Percentiles rank a stretch among this genome's conserved stretches.
These are phyloP conservation scores for Dryas alaskensis DNA, from an alignment of 306 rosid genomes.

Conservation along the genomic window DNA sequence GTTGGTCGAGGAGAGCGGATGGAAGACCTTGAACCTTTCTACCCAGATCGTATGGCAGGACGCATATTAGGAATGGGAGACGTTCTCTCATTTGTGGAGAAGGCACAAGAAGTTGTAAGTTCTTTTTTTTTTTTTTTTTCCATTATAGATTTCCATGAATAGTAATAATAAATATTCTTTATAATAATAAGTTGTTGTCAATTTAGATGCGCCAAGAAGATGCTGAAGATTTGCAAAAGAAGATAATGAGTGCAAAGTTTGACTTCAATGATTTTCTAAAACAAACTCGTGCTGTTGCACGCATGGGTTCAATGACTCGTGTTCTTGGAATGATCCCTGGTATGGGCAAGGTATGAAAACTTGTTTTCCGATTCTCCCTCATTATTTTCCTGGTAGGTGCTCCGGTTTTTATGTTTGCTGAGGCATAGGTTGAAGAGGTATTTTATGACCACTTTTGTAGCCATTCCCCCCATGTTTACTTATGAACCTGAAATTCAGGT, in stretches of 20 bases:
- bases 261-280: conserved; percentile 96
- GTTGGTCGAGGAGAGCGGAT: conserved; percentile 98
- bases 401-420: not conserved
- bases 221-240: conserved; percentile 95
- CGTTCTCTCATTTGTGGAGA: conserved; percentile 95
- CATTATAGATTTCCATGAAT: not conserved
- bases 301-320: conserved; percentile 97
- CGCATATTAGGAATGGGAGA: conserved; percentile 99
- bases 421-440: not conserved
- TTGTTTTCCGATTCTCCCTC: conserved; percentile 2
- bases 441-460: not conserved
- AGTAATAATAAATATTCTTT: not conserved
- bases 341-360: conserved; percentile 82
- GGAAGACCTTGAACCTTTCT: conserved; percentile 99
- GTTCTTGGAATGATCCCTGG: conserved; percentile 99
- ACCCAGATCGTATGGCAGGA: conserved; percentile 99
- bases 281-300: conserved; percentile 94
- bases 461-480: conserved; percentile 10
- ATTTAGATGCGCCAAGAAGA: conserved; percentile 91
- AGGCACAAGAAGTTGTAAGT: conserved; percentile 97
- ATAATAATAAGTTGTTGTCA: conserved; percentile 16
- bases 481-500: not conserved
- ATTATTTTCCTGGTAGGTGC: conserved; percentile 7
- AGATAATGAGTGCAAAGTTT: conserved; percentile 95
- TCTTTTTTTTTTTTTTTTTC: not conserved